Evolutionary conservation across 129 eudicot species (phyloP), one percentile per base, ranked within the genome.

Genomic region (Pulicaria dysenterica): DNA sequence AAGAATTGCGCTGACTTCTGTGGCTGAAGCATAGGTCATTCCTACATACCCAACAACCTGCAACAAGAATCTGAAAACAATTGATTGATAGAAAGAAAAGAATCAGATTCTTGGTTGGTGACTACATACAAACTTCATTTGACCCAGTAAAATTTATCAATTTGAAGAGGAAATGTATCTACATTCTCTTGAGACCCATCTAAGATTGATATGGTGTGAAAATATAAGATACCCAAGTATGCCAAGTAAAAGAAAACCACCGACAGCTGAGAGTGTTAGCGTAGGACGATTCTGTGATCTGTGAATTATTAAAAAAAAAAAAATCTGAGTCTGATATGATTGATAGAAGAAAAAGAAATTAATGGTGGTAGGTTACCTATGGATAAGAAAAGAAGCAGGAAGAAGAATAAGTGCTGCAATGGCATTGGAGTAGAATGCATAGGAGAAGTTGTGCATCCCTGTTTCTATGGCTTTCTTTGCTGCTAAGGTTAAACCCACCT

Each of bases 381-480:
- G 78, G 9, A 79, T 2, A 54, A 79, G 17, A 54, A 79, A 73
- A 36, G 80, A 75, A 34, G 73, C n/a, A 13, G 85, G 82, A 68
- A 86, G 71, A 57, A 89, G 83, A 59, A 89, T 34, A 45, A 84
- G 67, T 9, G 86, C 48, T 5, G 84, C 67, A 15, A 86, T 38
- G 7, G 69, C 84, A 46, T 82, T 82, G 43, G 86, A 74, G 81
- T 89, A 89, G 73, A 58, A 81, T n/a, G 82, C 75, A 53, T 79
- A 86, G 39, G 82, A 63, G 70, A 89, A 86, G 62, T 50, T 82
- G 34, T 81, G 64, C 96, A 89, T 86, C 68, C 96, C 92, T 38
- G 69, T 58, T 41, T 74, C 69, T 64, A 85, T 81, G 43, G 89
- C 89, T 73, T 70, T 41, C 74, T 86, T 80, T n/a, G 78, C 79